A percentile compares a stretch with the other conserved stretches of the same genome.
Evolutionary conservation across 768 basidiomycete species (phyloP).

Genomic region (Myochromella boudieri): DNA sequence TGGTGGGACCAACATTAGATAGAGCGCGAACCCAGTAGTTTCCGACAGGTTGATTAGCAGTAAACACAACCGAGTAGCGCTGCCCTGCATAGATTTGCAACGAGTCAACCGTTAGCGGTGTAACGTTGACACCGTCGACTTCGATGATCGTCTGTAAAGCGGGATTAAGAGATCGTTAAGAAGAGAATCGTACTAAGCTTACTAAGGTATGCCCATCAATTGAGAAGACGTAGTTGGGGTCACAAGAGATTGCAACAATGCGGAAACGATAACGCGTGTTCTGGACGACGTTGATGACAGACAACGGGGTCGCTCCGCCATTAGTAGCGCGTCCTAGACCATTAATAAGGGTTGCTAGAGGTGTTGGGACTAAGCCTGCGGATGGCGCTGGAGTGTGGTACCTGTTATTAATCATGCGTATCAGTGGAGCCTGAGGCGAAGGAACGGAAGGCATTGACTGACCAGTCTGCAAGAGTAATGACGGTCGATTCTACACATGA

Average conservation of each 20-base stretch:
- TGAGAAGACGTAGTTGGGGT: constrained; percentile 28
- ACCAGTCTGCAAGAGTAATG: constrained; percentile 36
- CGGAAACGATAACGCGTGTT: constrained; percentile 48
- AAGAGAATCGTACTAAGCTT: too few relatives aligned
- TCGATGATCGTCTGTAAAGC: constrained; percentile 31
- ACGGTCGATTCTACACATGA: constrained; percentile 19
- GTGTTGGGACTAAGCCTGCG: constrained; percentile 2
- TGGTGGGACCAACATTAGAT: neutral
- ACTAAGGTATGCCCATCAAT: constrained; percentile 30
- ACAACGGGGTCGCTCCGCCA: constrained; percentile 34
- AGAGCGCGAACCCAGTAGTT: neutral
- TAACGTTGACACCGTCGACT: neutral
- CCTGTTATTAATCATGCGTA: constrained; percentile 5
- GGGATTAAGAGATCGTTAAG: neutral
- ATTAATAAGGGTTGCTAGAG: constrained; percentile 27
- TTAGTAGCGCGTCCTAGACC: constrained; percentile 37
- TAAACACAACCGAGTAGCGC: constrained; percentile 33
- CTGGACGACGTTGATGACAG: constrained; percentile 37
- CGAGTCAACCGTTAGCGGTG: neutral
- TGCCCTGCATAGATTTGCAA: constrained; percentile 36
- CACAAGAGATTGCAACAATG: constrained; percentile 37
- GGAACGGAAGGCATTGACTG: neutral
- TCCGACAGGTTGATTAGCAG: constrained; percentile 29
- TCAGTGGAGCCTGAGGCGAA: neutral
- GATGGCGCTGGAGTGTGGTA: constrained; percentile 15